Evolutionary conservation across 1,284 basidiomycete genomes (phyloP).

Genomic region (Trichosporon inkin): DNA sequence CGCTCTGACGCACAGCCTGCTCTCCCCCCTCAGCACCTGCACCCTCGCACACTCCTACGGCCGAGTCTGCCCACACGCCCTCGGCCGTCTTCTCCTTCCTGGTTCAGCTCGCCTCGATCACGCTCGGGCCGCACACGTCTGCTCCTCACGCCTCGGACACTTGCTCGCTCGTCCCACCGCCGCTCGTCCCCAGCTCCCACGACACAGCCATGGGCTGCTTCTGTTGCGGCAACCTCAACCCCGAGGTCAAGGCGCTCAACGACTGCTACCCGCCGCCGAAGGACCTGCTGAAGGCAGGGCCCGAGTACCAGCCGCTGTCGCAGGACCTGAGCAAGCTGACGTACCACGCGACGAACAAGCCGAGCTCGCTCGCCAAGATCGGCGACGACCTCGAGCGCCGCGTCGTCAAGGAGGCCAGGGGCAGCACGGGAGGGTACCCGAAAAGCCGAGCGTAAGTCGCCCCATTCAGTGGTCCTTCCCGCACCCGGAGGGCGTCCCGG

Average conservation of each 20-base stretch:
- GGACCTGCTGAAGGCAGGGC: slow-evolving; percentile 62
- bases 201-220: slow-evolving; percentile 30
- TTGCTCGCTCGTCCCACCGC: neutral
- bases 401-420: slow-evolving; percentile 63
- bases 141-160: no score
- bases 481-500: no score
- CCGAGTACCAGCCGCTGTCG: slow-evolving; percentile 74
- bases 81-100: no score
- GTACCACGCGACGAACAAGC: slow-evolving; percentile 86
- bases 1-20: no score
- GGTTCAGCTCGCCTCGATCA: no score
- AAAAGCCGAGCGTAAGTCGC: slow-evolving; percentile 72
- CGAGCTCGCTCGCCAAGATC: slow-evolving; percentile 82
- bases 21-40: no score
- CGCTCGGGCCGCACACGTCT: no score
- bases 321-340: slow-evolving; percentile 88
- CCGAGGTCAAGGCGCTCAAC: slow-evolving; percentile 60
- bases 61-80: no score
- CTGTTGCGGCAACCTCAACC: slow-evolving; percentile 34
- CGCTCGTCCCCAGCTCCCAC: neutral
- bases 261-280: slow-evolving; percentile 87
- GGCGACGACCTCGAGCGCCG: slow-evolving; percentile 77
- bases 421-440: slow-evolving; percentile 65
- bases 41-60: no score
- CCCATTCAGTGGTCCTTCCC: neutral